These are phyloP conservation scores for Mitragyna speciosa DNA, from an alignment of 257 asterid genomes.

Conservation along the genomic window DNA sequence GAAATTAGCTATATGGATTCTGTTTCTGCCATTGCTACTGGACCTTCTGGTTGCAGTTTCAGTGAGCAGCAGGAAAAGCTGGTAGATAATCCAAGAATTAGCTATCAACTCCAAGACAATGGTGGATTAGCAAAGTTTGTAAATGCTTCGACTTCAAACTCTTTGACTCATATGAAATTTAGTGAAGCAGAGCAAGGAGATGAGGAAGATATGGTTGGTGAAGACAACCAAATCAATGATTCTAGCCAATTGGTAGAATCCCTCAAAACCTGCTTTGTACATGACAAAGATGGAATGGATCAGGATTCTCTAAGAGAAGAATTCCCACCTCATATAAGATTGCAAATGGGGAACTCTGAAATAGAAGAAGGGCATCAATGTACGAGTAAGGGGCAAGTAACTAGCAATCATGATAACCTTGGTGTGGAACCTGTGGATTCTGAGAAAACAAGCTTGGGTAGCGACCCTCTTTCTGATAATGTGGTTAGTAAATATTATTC, in stretches of 20 bases:
- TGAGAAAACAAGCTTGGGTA: constrained; percentile 22
- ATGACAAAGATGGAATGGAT: constrained; percentile 33
- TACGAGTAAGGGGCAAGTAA: constrained; percentile 28
- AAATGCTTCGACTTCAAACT: constrained; percentile 23
- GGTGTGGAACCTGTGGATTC: constrained; percentile 24
- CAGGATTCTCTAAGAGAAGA: constrained; percentile 28
- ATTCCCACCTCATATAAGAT: constrained; percentile 17
- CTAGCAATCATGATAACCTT: constrained; percentile 26
- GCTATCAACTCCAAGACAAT: constrained; percentile 26
- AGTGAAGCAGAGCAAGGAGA: constrained; percentile 29
- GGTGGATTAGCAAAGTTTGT: constrained; percentile 23
- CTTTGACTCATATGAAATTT: constrained; percentile 20
- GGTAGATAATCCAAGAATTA: constrained; percentile 19
- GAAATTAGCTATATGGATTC: constrained; percentile 27
- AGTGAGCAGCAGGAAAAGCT: constrained; percentile 23
- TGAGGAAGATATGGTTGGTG: constrained; percentile 25
- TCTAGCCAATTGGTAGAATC: constrained; percentile 42
- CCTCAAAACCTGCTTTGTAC: constrained; percentile 40
- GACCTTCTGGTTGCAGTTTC: constrained; percentile 19
- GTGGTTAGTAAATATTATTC: constrained; percentile 25
- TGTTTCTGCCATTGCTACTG: constrained; percentile 22
- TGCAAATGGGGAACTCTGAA: constrained; percentile 26
- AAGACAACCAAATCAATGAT: constrained; percentile 34
- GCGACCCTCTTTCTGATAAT: constrained; percentile 36
- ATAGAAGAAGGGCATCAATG: constrained; percentile 27